Percentiles rank a stretch among this genome's conserved stretches.
These are phyloP conservation scores for Talaromyces piceae DNA, from an alignment of 2,329 filamentous ascomycete genomes.

Conservation along the genomic window DNA sequence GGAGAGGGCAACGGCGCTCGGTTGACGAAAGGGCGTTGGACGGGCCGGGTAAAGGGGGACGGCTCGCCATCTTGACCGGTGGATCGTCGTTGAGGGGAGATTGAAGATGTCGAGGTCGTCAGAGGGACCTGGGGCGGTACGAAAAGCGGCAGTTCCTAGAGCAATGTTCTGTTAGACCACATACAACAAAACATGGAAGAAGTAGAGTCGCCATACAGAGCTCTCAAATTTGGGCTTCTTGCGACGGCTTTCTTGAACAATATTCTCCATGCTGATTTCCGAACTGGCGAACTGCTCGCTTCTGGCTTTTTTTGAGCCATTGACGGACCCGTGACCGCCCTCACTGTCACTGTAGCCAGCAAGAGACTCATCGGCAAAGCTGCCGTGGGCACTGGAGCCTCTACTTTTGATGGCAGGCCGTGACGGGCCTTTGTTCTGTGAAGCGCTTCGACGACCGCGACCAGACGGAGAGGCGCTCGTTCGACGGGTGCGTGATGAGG, in stretches of 20 bases:
- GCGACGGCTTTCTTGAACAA: constrained; percentile 90
- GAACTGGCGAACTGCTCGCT: constrained; percentile 84
- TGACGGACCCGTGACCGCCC: constrained; percentile 65
- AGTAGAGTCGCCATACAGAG: constrained; percentile 63
- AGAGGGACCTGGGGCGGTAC: constrained; percentile 90
- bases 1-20: constrained; percentile 74
- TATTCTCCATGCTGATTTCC: constrained; percentile 96
- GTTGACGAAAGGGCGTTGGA: constrained; percentile 73
- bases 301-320: constrained; percentile 65
- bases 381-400: constrained; percentile 52
- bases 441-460: constrained; percentile 68
- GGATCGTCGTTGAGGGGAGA: constrained; percentile 82
- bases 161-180: constrained; percentile 13
- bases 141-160: constrained; percentile 88
- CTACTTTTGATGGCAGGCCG: constrained; percentile 62
- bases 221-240: constrained; percentile 94
- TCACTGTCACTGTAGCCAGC: constrained; percentile 85
- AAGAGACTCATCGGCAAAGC: constrained; percentile 60
- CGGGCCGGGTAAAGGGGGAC: constrained; percentile 66
- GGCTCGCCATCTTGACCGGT: constrained; percentile 58
- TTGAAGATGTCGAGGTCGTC: constrained; percentile 92
- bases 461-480: constrained; percentile 71
- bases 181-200: constrained; percentile 3
- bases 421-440: constrained; percentile 64
- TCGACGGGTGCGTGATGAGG: constrained; percentile 63